phyloP scores from a whole-genome alignment of 2,329 filamentous ascomycete species.

The Venturia nashicola region DNA sequence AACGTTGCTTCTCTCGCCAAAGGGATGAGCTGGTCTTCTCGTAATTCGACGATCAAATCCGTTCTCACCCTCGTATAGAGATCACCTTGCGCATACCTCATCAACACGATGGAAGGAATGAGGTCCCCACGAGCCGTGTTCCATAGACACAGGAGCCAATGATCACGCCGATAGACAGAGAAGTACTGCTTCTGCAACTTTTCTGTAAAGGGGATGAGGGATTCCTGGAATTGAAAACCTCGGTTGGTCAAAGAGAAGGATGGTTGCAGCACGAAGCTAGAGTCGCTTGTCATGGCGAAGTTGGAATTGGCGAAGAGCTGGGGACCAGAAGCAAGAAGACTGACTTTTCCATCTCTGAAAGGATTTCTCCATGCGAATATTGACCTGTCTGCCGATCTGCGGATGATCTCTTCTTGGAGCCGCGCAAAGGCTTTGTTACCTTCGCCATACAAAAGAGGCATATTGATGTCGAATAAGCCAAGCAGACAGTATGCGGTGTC shows the following conservation, averaged over 20 bases:
- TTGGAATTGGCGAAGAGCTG: background rate
- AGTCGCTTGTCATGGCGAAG: background rate
- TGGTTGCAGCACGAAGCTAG: background rate
- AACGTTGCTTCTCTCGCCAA: too few species aligned
- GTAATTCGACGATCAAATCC: too few species aligned
- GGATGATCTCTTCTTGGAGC: slow-evolving; percentile 2
- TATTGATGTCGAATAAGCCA: slow-evolving; percentile 1
- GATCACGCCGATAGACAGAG: background rate
- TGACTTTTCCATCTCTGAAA: background rate
- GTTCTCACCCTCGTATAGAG: too few species aligned
- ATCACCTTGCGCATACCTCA: too few species aligned
- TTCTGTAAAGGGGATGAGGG: background rate
- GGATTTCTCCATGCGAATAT: slow-evolving; percentile 11
- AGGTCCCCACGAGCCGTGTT: background rate
- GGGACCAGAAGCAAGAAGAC: background rate
- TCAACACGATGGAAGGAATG: background rate
- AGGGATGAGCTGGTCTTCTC: too few species aligned
- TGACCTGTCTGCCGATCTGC: background rate
- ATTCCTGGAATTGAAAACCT: background rate
- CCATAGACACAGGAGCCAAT: background rate
- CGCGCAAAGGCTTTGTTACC: background rate
- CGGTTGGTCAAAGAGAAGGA: background rate
- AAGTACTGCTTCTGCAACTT: background rate
- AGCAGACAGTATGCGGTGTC: slow-evolving; percentile 5
- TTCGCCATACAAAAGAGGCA: slow-evolving; percentile 4